Evolutionary conservation across 805 yeast species (phyloP), one percentile per base, ranked within the genome.

Genomic region (Metschnikowia arizonensis): DNA sequence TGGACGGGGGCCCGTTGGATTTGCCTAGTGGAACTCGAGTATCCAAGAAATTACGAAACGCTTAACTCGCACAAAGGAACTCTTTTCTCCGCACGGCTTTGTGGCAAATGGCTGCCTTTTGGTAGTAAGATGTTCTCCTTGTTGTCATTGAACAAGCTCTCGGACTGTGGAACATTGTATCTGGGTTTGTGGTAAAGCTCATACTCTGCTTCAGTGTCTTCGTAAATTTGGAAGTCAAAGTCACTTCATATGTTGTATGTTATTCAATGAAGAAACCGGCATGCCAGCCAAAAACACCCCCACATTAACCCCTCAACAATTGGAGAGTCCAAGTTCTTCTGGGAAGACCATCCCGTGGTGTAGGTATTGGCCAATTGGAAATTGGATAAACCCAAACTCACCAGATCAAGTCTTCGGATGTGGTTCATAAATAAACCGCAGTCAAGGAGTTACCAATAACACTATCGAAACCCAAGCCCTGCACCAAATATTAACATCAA

Each of bases 401-500:
- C 96, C 98, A 21, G 56, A 93, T 89, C 62, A 93, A 75, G 69
- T 93, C 99, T 68, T 93, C 99, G 34, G 53, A 93, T 78, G 64
- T 93, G 99, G 72, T 89, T 91, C 91, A 89, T 88, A 65, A 90
- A 88, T 55, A 93, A 73, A 93, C 99, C 0, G 98, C 99, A n/a
- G 91, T 80, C 57, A 93, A 72, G 1, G 98, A 91, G 69, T 93
- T 93, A 45, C 98, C 98, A 71, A 93, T 90, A 38, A 88, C 89
- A 4, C 89, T 83, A 45, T 74, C 68, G 58, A 93, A 93, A 0
- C 91, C 95, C 34, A 93, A 75, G 15, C 81, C 85, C 40, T 76
- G 60, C 19, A 97, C 96, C 54, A 93, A 67, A 59, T 69, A 89
- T 63, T 91, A 96, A 63, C 99, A 67, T 93, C 98, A 54, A 93